These are phyloP conservation scores for Alternaria angustiovoidea DNA, from an alignment of 2,329 filamentous ascomycete species.

Conservation along the genomic window DNA sequence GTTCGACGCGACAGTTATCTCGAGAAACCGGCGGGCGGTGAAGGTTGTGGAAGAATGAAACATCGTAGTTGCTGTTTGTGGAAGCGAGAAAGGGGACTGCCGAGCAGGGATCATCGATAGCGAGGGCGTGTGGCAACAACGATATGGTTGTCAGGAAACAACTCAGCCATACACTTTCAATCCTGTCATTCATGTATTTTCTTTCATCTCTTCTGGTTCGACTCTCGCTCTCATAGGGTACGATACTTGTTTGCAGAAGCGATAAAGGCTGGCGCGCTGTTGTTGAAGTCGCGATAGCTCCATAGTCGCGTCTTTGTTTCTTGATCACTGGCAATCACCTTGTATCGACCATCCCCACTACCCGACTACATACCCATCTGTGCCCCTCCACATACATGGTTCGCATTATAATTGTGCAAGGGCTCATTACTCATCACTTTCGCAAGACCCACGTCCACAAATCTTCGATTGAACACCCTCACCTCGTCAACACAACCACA, in stretches of 20 bases:
- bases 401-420: background rate
- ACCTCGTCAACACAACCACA: background rate
- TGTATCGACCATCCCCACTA: slow-evolving; percentile 2
- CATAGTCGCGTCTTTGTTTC: slow-evolving; percentile 10
- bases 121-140: slow-evolving; percentile 4
- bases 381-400: background rate
- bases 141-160: background rate
- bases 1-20: background rate
- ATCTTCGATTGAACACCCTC: background rate
- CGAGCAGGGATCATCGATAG: slow-evolving; percentile 12
- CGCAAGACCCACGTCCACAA: background rate
- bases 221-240: background rate
- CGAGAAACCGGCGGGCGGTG: background rate
- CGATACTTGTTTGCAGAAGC: background rate
- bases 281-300: background rate
- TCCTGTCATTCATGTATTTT: background rate
- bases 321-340: background rate
- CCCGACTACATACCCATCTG: background rate
- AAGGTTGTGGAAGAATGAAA: background rate
- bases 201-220: background rate
- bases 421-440: background rate
- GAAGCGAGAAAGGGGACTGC: slow-evolving; percentile 1
- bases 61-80: background rate
- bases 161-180: background rate
- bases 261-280: slow-evolving; percentile 3